Base-by-base conservation (phyloP, 164 flowering plant genomes). In the Euptelea pleiosperma region DNA sequence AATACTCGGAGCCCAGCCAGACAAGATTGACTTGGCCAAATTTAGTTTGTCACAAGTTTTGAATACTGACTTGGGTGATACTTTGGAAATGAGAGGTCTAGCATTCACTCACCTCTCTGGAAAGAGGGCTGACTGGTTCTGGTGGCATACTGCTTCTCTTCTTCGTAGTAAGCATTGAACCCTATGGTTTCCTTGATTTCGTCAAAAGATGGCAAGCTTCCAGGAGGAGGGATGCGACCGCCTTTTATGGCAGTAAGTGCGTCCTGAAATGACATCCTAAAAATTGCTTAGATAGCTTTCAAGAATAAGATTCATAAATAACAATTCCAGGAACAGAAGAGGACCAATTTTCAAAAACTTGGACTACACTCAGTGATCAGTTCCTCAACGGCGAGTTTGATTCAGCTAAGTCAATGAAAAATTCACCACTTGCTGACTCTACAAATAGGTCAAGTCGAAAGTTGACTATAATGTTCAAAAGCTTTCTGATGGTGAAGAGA, bases 211-310 rank as follows among this genome's bases (percentile, higher is more conserved):
- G 95, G 91, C 89, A 92, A 77, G 75, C 81, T 85, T 76, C 89
- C 91, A 59, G 98, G 96, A 50, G 96, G 70, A 55, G 96, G 98
- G 8, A 92, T 61, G 7, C 93, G 89, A 5, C 98, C 98, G 57
- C 93, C 81, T 70, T 76, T 89, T 52, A 92, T 81, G 19, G 91
- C 96, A 44, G 25, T 48, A 39, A 92, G 77, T 29, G 98, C 82
- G 71, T 92, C 98, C 98, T 92, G 82, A 70, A 83, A 54, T 61
- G n/a, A 52, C 35, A 37, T 25, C 54, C 42, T n/a, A 15, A 44
- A 52, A 33, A n/a, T 28, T 4, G 25, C 24, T 25, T 55, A 36
- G 24, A 15, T 12, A 47, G 52, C 8, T 34, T 52, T 37, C 28
- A 12, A 10, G n/a, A 34, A 60, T 33, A 44, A 36, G 28, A 55